A percentile compares a stretch with the other conserved stretches of the same genome.
Evolutionary conservation across 306 rosid species (phyloP).

Genomic region (Oemleria cerasiformis): DNA sequence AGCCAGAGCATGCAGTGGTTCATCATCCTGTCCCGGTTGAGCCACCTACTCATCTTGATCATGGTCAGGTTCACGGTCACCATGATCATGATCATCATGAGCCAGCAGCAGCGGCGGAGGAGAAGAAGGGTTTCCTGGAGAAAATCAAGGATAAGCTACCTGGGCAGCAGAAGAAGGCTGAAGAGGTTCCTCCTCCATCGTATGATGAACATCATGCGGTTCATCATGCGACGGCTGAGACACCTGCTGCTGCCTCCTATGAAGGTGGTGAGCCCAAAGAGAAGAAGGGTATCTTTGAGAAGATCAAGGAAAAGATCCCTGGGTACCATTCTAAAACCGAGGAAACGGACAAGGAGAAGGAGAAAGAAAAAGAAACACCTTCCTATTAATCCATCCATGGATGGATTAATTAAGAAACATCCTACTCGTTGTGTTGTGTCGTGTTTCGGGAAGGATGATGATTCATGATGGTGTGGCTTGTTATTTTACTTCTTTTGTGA

Average conservation of each 20-base stretch:
- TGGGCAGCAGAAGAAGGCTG: conserved; percentile 66
- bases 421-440: neutral
- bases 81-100: neutral
- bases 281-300: conserved; percentile 84
- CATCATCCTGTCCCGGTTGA: neutral
- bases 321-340: conserved; percentile 60
- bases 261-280: conserved; percentile 51
- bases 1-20: neutral
- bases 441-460: neutral
- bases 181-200: conserved; percentile 35
- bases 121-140: conserved; percentile 77
- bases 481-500: neutral
- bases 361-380: conserved; percentile 15
- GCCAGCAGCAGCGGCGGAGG: conserved; percentile 30
- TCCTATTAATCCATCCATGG: neutral
- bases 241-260: neutral
- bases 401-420: neutral
- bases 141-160: conserved; percentile 86
- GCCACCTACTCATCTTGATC: too few species aligned
- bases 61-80: too few species aligned
- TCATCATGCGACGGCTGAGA: conserved; percentile 5
- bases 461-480: conserved; percentile 19
- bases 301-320: conserved; percentile 79
- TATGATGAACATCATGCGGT: neutral
- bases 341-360: conserved; percentile 28